Evolutionary conservation across 345 rosid species (phyloP), one percentile per base, ranked within the genome.

Genomic region (Boechera divaricarpa): DNA sequence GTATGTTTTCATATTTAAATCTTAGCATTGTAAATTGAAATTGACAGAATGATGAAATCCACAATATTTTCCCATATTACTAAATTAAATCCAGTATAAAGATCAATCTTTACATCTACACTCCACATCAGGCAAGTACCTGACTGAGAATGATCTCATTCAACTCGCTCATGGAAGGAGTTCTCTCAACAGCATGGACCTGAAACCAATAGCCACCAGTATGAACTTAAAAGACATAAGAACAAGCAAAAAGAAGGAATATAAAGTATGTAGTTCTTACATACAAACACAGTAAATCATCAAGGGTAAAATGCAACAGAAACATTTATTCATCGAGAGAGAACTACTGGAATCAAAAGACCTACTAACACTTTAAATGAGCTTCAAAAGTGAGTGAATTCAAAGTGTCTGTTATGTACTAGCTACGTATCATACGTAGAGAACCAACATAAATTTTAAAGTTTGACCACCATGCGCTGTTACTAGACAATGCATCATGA

Each of bases 151-250:
- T 89, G 70, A 93, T 87, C 83, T 94, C 97, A 86, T 83, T 94
- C 82, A 94, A 78, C 85, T 90, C 97, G 16, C 98, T 94, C 98
- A 92, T 89, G 64, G 97, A 92, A 79, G 98, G 97, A 76, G 98
- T 92, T 85, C 81, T 86, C 85, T 92, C 94, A 74, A 94, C 95
- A 65, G 89, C 95, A 81, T 80, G 83, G 78, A 92, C 97, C 98
- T 94, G 84, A 83, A 83, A 70, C 80, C 77, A 72, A 29, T 10
- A 51, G 21, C 12, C 31, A 51, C 24, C 57, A 58, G 13, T 29
- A 48, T 21, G 9, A 64, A 63, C 51, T 45, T 63, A 8, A 56
- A 11, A 56, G 41, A 70, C 7, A 63, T 41, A 42, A 5, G 13
- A 21, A 5, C 18, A 21, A 38, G 10, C 16, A 29, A 45, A 68